phyloP scores from a whole-genome alignment of 345 rosid genomes.

The Populus davidiana region DNA sequence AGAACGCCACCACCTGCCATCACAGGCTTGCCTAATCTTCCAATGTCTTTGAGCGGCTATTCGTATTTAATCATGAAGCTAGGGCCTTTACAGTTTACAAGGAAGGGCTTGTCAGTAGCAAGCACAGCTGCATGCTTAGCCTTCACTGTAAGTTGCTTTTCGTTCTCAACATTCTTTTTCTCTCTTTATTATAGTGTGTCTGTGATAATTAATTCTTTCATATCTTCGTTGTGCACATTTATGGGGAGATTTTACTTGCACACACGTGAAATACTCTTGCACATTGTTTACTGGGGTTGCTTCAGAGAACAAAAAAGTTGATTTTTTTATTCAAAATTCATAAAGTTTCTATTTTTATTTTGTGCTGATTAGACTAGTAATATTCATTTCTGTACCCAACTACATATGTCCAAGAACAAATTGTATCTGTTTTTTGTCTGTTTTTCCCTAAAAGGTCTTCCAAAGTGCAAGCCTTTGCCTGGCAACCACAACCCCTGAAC shows the following conservation, averaged over 20 bases:
- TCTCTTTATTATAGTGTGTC: background rate
- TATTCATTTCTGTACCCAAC: background rate
- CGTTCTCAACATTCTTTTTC: background rate
- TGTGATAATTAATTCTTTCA: background rate
- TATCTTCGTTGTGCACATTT: background rate
- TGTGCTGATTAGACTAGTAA: background rate
- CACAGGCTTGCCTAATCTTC: conserved; percentile 67
- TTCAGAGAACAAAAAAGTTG: background rate
- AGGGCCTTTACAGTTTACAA: conserved; percentile 80
- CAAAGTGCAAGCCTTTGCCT: conserved; percentile 91
- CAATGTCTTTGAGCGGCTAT: conserved; percentile 66
- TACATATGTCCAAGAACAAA: background rate
- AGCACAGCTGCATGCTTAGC: conserved; percentile 95
- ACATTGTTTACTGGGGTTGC: background rate
- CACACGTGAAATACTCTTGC: no score
- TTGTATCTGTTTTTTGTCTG: background rate
- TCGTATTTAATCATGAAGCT: conserved; percentile 74
- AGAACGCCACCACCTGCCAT: conserved; percentile 78
- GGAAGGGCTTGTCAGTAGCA: conserved; percentile 92
- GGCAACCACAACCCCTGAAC: conserved; percentile 92
- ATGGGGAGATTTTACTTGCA: background rate
- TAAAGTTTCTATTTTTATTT: background rate
- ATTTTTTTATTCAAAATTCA: background rate
- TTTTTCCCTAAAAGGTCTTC: conserved; percentile 57
- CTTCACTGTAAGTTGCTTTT: conserved; percentile 55